Base-by-base conservation (phyloP, 495 filamentous ascomycete species). In the Xanthoparmelia taractica region DNA sequence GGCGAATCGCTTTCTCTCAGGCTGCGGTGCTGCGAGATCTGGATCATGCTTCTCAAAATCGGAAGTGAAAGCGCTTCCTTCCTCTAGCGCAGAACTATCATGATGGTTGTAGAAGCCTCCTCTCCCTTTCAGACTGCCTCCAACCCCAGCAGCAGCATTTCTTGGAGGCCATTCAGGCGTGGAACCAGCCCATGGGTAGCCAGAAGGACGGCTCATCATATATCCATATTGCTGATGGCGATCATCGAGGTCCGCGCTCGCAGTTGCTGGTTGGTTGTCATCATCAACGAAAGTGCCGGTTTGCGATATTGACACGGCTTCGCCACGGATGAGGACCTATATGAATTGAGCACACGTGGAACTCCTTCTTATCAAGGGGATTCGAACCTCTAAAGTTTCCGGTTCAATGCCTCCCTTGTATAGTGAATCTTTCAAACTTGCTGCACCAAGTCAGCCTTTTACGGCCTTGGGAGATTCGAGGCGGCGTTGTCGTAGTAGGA, bases 391-490 rank as follows among this genome's bases (percentile, higher is more conserved):
- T 47, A 92, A 73, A 25, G 81, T 84, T 57, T 85, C 83, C 41
- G 78, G 73, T 4, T 80, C 78, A 58, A 90, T 78, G 4, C 87
- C 87, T 37, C 84, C 85, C 59, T 77, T 78, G 58, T 85, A 73
- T 17, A 92, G 80, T 59, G 84, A 84, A 7, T 77, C 78, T 59
- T 78, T 82, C 40, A 92, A 76, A 59, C 83, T 85, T 61, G 77
- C 87, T 90, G 60, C 13, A 50, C 36, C 17, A 59, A 31, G 31
- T 63, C 36, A 64, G 69, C 47, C 66, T 60, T 25, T 18, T 18
- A 27, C 48, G 20, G 50, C 36, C n/a, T 37, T 47, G 45, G 29
- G 54, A 2, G 23, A 8, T 17, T 25, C 13, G 59, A 38, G n/a
- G 27, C 56, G n/a, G 27, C 56, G 61, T 48, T 55, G 52, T 48